These are phyloP conservation scores for Ophiocordyceps camponoti-leonardi DNA, from an alignment of 2,329 filamentous ascomycete genomes.

Conservation along the genomic window DNA sequence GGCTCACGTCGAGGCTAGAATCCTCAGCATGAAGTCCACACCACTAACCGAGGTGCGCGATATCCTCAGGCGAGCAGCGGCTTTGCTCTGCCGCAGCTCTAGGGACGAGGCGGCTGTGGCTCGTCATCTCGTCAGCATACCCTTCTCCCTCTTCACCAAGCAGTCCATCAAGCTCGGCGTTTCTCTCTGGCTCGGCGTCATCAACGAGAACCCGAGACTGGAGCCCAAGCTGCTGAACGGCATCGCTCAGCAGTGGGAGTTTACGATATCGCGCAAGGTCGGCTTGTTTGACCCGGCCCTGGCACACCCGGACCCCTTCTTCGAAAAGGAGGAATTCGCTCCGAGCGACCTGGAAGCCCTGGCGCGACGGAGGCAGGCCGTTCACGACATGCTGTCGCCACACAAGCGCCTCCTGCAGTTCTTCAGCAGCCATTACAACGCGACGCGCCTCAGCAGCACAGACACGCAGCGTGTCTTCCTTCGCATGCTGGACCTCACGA, in stretches of 20 bases:
- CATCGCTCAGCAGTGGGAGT: conserved; percentile 82
- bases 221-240: conserved; percentile 74
- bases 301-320: conserved; percentile 73
- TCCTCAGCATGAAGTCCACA: conserved; percentile 51
- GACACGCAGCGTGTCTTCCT: conserved; percentile 71
- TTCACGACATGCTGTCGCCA: conserved; percentile 71
- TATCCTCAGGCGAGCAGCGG: conserved; percentile 68
- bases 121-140: conserved; percentile 79
- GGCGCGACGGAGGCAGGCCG: conserved; percentile 56
- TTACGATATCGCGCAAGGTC: conserved; percentile 56
- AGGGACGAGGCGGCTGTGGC: conserved; percentile 63
- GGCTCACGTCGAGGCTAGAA: conserved; percentile 53
- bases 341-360: conserved; percentile 69
- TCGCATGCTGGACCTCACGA: conserved; percentile 62
- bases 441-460: conserved; percentile 67
- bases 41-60: conserved; percentile 62
- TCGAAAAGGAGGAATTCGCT: conserved; percentile 78
- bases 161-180: conserved; percentile 91
- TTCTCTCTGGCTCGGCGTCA: conserved; percentile 89
- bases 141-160: conserved; percentile 84
- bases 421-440: conserved; percentile 86
- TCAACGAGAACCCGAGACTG: conserved; percentile 84
- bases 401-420: conserved; percentile 79
- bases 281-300: conserved; percentile 68
- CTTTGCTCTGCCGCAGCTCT: conserved; percentile 63